phyloP scores from a whole-genome alignment of 495 filamentous ascomycete species.

The Terfezia claveryi region DNA sequence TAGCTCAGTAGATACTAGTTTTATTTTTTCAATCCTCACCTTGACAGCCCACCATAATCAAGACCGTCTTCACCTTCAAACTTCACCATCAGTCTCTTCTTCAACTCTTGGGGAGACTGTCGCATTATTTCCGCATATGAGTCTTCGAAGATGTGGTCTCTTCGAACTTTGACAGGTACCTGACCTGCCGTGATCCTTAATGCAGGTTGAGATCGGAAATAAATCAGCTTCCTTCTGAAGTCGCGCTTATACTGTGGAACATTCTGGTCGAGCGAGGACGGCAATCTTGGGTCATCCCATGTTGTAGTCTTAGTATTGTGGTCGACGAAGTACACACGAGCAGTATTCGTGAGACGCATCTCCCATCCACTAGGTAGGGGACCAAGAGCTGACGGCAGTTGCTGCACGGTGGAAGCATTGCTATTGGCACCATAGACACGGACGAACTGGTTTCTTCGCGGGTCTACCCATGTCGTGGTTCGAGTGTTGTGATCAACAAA shows the following conservation, averaged over 20 bases:
- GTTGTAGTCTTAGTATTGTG: conserved; percentile 99
- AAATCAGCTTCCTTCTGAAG: conserved; percentile 91
- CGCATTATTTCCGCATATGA: conserved; percentile 97
- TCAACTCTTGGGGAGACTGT: conserved; percentile 84
- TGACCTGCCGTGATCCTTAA: conserved; percentile 88
- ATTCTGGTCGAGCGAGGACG: conserved; percentile 91
- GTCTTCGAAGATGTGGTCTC: conserved; percentile 95
- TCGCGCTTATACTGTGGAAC: conserved; percentile 99
- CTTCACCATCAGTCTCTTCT: conserved; percentile 98
- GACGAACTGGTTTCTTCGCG: conserved; percentile 91
- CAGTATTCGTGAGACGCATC: conserved; percentile 96
- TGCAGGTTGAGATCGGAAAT: conserved; percentile 95
- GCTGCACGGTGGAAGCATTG: conserved; percentile 50
- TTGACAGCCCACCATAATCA: conserved; percentile 92
- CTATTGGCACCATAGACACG: conserved; percentile 81
- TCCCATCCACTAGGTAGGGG: conserved; percentile 95
- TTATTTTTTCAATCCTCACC: conserved; percentile 24
- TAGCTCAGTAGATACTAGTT: not conserved
- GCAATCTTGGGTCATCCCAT: conserved; percentile 94
- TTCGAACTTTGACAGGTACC: conserved; percentile 91
- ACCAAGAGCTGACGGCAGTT: conserved; percentile 94
- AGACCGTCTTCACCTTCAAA: conserved; percentile 96
- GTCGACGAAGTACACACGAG: conserved; percentile 94
- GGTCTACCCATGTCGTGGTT: conserved; percentile 98
- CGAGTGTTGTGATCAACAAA: conserved; percentile 99